These are phyloP conservation scores for Termitomyces titanicus DNA, from an alignment of 768 basidiomycete species.

Conservation along the genomic window DNA sequence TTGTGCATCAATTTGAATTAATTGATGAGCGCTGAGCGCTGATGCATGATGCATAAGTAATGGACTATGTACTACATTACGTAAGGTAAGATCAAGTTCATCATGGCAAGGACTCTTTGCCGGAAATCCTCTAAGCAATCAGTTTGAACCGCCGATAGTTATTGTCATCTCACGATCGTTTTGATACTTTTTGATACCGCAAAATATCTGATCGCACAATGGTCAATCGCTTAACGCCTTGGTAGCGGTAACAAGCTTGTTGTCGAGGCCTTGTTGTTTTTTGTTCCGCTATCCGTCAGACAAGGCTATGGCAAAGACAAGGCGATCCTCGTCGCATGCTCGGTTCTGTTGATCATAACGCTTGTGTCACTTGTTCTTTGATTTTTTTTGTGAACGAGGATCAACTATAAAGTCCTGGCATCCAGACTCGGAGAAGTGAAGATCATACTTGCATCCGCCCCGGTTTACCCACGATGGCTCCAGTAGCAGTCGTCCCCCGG, in stretches of 20 bases:
- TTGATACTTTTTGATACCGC: too few relatives aligned
- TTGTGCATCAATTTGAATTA: background rate
- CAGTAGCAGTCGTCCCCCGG: slow-evolving; percentile 1
- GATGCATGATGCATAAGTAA: background rate
- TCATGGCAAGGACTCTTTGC: background rate
- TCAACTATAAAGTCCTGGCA: slow-evolving; percentile 6
- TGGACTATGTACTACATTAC: too few relatives aligned
- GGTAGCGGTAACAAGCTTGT: slow-evolving; percentile 5
- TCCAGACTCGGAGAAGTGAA: background rate
- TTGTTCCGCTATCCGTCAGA: slow-evolving; percentile 6
- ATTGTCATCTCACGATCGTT: slow-evolving; percentile 3
- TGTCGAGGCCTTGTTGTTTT: slow-evolving; percentile 16
- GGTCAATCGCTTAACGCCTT: background rate
- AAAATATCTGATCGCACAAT: background rate
- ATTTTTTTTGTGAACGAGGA: slow-evolving; percentile 3
- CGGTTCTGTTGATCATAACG: slow-evolving; percentile 13
- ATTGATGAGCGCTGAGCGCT: background rate
- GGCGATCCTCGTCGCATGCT: slow-evolving; percentile 8
- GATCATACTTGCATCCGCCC: background rate
- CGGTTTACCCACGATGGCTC: slow-evolving; percentile 5
- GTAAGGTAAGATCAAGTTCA: background rate
- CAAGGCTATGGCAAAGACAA: slow-evolving; percentile 10
- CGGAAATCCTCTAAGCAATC: background rate
- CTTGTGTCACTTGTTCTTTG: slow-evolving; percentile 11
- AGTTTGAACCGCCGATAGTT: background rate